These are phyloP conservation scores for Tilletiopsis washingtonensis DNA, from an alignment of 1,284 basidiomycete genomes.

Conservation along the genomic window DNA sequence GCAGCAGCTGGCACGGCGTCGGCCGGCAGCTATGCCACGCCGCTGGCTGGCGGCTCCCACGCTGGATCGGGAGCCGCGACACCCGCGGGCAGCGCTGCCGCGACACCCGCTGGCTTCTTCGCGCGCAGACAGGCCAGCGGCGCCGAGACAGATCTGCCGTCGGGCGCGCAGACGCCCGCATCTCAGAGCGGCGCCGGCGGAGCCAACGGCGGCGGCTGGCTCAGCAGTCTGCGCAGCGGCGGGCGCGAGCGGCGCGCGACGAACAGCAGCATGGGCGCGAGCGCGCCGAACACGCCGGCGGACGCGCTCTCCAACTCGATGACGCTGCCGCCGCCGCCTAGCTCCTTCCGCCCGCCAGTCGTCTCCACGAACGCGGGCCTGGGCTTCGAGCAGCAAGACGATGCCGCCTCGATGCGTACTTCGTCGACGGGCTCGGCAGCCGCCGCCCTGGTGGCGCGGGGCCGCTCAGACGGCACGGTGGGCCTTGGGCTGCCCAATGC, in stretches of 20 bases:
- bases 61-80: too few relatives aligned
- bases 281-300: too few relatives aligned
- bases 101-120: neutral
- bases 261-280: too few relatives aligned
- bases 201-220: neutral
- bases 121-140: neutral
- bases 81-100: neutral
- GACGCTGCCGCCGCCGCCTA: too few relatives aligned
- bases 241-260: neutral
- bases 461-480: too few relatives aligned
- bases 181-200: too few relatives aligned
- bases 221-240: neutral
- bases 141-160: neutral
- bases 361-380: neutral
- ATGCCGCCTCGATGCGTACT: neutral
- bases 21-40: neutral
- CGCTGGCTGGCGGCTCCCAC: neutral
- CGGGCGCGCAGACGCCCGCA: too few relatives aligned
- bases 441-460: too few relatives aligned
- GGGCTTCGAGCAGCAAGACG: neutral
- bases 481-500: too few relatives aligned
- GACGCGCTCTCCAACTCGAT: too few relatives aligned
- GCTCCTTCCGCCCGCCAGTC: too few relatives aligned
- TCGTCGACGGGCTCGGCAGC: neutral
- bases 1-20: too few relatives aligned